phyloP scores from a whole-genome alignment of 257 asterid species.

The Plantago major region DNA sequence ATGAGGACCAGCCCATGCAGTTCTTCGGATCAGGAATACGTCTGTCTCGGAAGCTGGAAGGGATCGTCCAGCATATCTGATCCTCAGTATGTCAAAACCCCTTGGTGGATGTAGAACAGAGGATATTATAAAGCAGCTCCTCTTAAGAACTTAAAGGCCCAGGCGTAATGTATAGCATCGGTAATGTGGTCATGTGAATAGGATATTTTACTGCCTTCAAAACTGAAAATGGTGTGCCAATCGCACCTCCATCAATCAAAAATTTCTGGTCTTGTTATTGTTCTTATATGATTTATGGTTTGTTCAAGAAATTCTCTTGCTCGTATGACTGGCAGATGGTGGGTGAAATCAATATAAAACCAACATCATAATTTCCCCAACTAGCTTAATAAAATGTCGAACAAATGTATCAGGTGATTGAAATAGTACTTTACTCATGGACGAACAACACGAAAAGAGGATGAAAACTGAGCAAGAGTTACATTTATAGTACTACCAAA shows the following conservation, averaged over 20 bases:
- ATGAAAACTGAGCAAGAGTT: neutral
- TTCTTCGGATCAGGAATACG: conserved; percentile 69
- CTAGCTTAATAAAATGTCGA: too few relatives aligned
- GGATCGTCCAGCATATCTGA: conserved; percentile 21
- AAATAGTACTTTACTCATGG: too few relatives aligned
- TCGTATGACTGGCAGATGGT: too few relatives aligned
- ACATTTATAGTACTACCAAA: too few relatives aligned
- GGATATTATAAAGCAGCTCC: conserved; percentile 65
- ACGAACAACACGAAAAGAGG: neutral
- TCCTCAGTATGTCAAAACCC: conserved; percentile 66
- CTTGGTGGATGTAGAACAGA: conserved; percentile 67
- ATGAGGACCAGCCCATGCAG: conserved; percentile 43
- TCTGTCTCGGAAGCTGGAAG: conserved; percentile 65
- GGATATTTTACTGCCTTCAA: conserved; percentile 7
- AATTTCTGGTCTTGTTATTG: conserved; percentile 1
- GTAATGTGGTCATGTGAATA: conserved; percentile 19
- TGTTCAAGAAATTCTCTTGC: too few relatives aligned
- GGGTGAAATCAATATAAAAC: too few relatives aligned
- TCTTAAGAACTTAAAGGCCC: conserved; percentile 45
- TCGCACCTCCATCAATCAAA: conserved; percentile 1
- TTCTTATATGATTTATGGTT: neutral
- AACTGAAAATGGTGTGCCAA: conserved; percentile 1
- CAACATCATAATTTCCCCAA: too few relatives aligned
- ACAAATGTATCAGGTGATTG: too few relatives aligned
- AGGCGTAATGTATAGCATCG: conserved; percentile 25